Percentiles rank a stretch among this genome's conserved stretches.
Conservation (phyloP, 2,329 filamentous ascomycete genomes). For the Ceratocystis huliohia region DNA sequence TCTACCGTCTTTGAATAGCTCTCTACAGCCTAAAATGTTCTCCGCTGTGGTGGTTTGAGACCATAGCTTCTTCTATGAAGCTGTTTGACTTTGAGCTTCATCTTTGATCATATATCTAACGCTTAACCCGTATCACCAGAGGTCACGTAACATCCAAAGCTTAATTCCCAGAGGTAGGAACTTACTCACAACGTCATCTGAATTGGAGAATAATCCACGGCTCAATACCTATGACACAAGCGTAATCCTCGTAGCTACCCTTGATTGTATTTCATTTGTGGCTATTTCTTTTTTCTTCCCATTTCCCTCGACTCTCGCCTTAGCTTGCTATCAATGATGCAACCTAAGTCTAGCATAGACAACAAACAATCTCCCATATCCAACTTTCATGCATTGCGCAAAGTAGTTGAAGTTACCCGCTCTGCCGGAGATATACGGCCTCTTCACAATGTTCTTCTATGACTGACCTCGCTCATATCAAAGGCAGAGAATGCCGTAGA, state of each 20-base stretch:
- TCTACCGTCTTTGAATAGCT: too few species aligned
- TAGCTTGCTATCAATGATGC: neutral
- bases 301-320: neutral
- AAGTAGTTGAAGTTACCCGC: neutral
- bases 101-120: too few species aligned
- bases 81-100: neutral
- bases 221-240: neutral
- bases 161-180: neutral
- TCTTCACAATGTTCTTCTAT: neutral
- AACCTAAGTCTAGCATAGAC: neutral
- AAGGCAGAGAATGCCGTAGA: neutral
- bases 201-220: neutral
- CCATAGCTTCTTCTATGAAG: too few species aligned
- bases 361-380: conserved; percentile 2
- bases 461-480: neutral
- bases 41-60: too few species aligned
- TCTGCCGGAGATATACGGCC: conserved; percentile 3
- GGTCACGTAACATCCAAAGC: neutral
- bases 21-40: too few species aligned
- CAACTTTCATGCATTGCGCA: conserved; percentile 6
- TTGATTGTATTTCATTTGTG: neutral
- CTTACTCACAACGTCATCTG: neutral
- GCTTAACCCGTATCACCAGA: too few species aligned
- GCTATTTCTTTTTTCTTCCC: neutral
- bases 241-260: neutral